A percentile compares a stretch with the other conserved stretches of the same genome.
These are phyloP conservation scores for Heritiera fomes DNA, from an alignment of 345 rosid genomes.

Conservation along the genomic window DNA sequence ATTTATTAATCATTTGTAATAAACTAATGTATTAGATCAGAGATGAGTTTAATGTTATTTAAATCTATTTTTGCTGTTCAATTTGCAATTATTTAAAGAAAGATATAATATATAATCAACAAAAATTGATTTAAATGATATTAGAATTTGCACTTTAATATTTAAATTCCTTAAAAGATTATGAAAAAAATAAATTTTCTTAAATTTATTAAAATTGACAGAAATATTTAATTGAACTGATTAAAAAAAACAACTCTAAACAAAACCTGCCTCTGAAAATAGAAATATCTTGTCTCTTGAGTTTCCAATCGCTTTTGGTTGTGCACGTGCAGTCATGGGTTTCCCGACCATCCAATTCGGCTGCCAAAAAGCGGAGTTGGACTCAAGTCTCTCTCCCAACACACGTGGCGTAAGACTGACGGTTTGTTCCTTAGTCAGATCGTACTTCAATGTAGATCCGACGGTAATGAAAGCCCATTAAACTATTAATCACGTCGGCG, in stretches of 20 bases:
- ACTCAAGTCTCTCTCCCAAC: background rate
- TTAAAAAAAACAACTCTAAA: no score
- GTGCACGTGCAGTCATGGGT: constrained; percentile 14
- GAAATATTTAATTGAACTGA: no score
- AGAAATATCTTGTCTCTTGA: background rate
- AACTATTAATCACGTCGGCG: background rate
- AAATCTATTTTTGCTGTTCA: background rate
- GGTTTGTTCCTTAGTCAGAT: background rate
- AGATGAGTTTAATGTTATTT: background rate
- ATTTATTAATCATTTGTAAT: background rate
- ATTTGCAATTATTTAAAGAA: background rate
- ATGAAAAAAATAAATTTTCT: no score
- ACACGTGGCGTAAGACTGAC: background rate
- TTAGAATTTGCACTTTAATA: no score
- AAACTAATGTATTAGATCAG: background rate
- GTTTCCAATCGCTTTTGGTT: constrained; percentile 1
- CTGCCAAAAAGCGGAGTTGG: background rate
- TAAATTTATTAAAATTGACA: no score
- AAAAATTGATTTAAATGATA: no score
- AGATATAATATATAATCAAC: no score
- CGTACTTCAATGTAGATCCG: constrained; percentile 8
- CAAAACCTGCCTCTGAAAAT: no score
- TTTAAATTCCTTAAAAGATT: no score
- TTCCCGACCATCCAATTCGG: background rate
- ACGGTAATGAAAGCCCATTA: constrained; percentile 2